A percentile compares a stretch with the other conserved stretches of the same genome.
These are phyloP conservation scores for Canariomyces notabilis DNA, from an alignment of 2,329 filamentous ascomycete genomes.

Conservation along the genomic window DNA sequence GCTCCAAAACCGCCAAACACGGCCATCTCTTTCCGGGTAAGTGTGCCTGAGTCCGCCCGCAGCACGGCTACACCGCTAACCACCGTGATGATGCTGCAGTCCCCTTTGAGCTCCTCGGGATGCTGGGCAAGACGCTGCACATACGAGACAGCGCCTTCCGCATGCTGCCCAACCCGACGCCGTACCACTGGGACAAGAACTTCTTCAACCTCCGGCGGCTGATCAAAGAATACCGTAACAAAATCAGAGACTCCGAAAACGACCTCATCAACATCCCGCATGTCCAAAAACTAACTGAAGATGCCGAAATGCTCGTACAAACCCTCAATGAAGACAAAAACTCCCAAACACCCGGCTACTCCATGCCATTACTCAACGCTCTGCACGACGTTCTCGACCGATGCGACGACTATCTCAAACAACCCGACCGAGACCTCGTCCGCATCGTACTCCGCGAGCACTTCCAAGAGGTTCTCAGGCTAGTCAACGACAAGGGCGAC, in stretches of 20 bases:
- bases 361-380: conserved; percentile 34
- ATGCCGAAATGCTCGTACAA: conserved; percentile 6
- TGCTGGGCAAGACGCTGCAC: conserved; percentile 48
- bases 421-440: conserved; percentile 33
- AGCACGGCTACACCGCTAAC: conserved; percentile 11
- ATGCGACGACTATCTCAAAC: conserved; percentile 41
- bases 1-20: conserved; percentile 34
- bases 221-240: conserved; percentile 35
- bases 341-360: conserved; percentile 25
- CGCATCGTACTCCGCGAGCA: conserved; percentile 45
- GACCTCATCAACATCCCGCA: conserved; percentile 7
- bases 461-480: conserved; percentile 43
- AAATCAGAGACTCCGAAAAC: conserved; percentile 25
- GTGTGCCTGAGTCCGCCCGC: conserved; percentile 9
- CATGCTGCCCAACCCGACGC: conserved; percentile 53
- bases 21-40: conserved; percentile 48
- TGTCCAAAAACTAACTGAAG: conserved; percentile 15
- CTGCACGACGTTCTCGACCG: conserved; percentile 39
- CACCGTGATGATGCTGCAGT: conserved; percentile 40
- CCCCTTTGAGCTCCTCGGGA: conserved; percentile 54
- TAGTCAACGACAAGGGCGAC: conserved; percentile 37
- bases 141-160: conserved; percentile 47
- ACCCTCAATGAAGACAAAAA: conserved; percentile 18
- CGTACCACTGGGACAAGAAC: conserved; percentile 48
- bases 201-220: conserved; percentile 41